Evolutionary conservation across 1,139 yeast species (phyloP).

Genomic region (Debaryomycetaceae sp.): DNA sequence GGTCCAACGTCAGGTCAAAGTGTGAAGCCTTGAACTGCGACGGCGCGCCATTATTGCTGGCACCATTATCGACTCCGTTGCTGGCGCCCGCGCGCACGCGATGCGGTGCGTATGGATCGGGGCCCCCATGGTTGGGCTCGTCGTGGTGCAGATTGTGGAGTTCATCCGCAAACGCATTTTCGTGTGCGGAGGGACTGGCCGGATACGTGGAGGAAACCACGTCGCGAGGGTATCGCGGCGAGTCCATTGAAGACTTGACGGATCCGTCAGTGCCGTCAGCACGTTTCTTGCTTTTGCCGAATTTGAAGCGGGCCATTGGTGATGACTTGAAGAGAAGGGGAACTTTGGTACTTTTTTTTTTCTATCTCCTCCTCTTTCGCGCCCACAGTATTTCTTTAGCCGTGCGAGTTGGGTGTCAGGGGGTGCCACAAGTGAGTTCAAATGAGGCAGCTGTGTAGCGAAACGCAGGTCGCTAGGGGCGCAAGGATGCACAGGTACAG

Average conservation of each 20-base stretch:
- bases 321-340: background rate
- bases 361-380: background rate
- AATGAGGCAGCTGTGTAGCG: too few species aligned
- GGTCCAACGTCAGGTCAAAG: conserved; percentile 7
- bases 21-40: conserved; percentile 5
- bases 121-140: too few species aligned
- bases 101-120: conserved; percentile 7
- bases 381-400: too few species aligned
- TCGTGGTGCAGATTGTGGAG: too few species aligned
- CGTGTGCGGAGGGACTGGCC: too few species aligned
- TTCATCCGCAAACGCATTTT: too few species aligned
- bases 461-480: too few species aligned
- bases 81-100: conserved; percentile 8
- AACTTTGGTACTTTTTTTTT: background rate
- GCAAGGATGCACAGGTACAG: too few species aligned
- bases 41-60: conserved; percentile 4
- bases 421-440: too few species aligned
- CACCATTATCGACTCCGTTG: background rate
- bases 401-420: too few species aligned
- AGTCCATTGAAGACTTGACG: conserved; percentile 7
- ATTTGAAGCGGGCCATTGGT: conserved; percentile 25
- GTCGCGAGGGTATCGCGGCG: conserved; percentile 4
- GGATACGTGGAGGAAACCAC: too few species aligned
- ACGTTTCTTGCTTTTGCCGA: conserved; percentile 23
- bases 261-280: conserved; percentile 9